These are phyloP conservation scores for Myriosclerotinia curreyana DNA, from an alignment of 2,329 filamentous ascomycete genomes.

Conservation along the genomic window DNA sequence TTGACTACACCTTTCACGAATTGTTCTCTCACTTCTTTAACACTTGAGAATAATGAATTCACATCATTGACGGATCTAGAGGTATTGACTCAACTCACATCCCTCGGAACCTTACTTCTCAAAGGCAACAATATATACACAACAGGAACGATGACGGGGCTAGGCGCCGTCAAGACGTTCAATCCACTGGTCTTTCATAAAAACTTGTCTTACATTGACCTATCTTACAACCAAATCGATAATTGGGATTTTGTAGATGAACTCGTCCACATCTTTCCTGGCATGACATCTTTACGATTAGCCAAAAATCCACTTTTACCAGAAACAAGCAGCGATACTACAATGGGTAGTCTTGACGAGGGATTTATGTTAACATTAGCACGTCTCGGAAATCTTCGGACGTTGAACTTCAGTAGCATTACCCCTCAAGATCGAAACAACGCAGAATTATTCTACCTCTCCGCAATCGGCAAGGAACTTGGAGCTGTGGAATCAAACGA, in stretches of 20 bases:
- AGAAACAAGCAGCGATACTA: constrained; percentile 41
- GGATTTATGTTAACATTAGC: constrained; percentile 86
- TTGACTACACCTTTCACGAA: constrained; percentile 45
- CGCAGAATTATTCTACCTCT: constrained; percentile 91
- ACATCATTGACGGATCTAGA: constrained; percentile 55
- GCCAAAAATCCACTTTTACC: constrained; percentile 80
- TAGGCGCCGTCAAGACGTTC: not conserved
- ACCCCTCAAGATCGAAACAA: constrained; percentile 73
- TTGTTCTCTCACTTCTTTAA: constrained; percentile 54
- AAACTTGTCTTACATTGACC: constrained; percentile 55
- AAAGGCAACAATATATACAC: constrained; percentile 72
- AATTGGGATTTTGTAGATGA: constrained; percentile 73
- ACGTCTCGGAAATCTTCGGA: constrained; percentile 64
- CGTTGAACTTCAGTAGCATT: constrained; percentile 72
- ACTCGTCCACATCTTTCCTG: constrained; percentile 66
- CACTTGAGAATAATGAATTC: constrained; percentile 72
- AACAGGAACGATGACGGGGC: constrained; percentile 46
- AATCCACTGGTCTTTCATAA: constrained; percentile 27
- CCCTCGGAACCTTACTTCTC: constrained; percentile 62
- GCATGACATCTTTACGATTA: constrained; percentile 71
- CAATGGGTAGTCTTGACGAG: constrained; percentile 63
- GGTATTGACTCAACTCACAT: constrained; percentile 50
- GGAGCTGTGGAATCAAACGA: constrained; percentile 53
- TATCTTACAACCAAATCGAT: constrained; percentile 68
- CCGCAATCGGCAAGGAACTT: constrained; percentile 74